Evolutionary conservation across 768 basidiomycete genomes (phyloP), one percentile per base, ranked within the genome.

Genomic region (Rubroboletus pulcherrimus): DNA sequence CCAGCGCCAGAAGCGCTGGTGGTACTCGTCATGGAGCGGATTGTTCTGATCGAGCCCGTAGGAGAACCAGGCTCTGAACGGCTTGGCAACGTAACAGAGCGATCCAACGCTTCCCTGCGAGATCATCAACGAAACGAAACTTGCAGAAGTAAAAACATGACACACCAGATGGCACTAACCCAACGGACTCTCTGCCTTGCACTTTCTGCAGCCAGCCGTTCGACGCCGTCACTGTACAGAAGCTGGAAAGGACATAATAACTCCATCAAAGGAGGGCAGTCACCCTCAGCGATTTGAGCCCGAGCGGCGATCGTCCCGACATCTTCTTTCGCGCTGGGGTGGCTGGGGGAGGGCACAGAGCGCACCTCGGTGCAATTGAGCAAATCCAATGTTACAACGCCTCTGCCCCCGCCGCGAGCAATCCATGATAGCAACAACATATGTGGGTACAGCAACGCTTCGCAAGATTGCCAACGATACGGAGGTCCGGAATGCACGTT

Each of bases 171-270:
- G 5, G 91, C 82, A 64, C 89, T 90, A 12, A 95, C 92, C 94
- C 94, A 97, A 70, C 87, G 84, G 49, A 92, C 87, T 61, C 93
- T 78, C 68, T 94, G 90, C 55, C 89, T 71, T 7, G 93, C 80
- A 60, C 90, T 93, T 66, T 95, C 93, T n/a, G 91, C 87, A 6
- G 87, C 93, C 26, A 97, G 68, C 8, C 94, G 74, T 68, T 97
- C 94, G 2, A 93, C 85, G 1, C 94, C 93, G 68, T 97, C 94
- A 11, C 81, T 80, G 67, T 97, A 97, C 35, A 93, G 66, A 76
- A 97, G 81, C 67, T 95, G 93, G 73, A 97, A 96, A 0, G 93
- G 93, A 54, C 91, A 91, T 5, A 96, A 68, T 54, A 84, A 79
- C 57, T 93, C 88, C 75, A 87, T 75, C 57, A 91, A 68, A 53